Percentiles rank a stretch among this genome's conserved stretches.
Evolutionary conservation across 2,329 filamentous ascomycete genomes (phyloP).

Genomic region (Aureobasidium pullulans): DNA sequence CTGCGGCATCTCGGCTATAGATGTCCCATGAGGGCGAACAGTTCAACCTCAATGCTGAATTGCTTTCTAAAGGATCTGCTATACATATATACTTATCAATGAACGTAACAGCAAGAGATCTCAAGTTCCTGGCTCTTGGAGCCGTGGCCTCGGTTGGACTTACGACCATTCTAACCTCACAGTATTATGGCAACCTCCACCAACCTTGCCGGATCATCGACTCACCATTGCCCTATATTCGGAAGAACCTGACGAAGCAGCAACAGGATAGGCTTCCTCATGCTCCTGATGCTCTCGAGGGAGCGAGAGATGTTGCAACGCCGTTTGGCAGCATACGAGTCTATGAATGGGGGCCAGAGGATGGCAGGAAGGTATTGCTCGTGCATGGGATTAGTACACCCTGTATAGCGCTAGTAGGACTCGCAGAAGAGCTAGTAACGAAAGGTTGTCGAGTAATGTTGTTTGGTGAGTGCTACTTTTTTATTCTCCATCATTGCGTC

Average conservation of each 20-base stretch:
- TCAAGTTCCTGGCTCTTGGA: neutral
- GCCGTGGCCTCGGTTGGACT: neutral
- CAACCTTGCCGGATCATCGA: neutral
- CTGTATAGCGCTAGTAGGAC: constrained; percentile 57
- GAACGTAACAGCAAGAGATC: neutral
- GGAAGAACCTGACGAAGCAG: neutral
- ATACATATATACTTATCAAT: neutral
- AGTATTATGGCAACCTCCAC: neutral
- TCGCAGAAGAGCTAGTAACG: constrained; percentile 58
- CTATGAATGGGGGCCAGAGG: constrained; percentile 72
- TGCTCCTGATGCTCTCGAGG: constrained; percentile 62
- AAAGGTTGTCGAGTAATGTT: constrained; percentile 70
- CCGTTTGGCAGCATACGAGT: constrained; percentile 65
- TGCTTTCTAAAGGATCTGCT: too few species aligned
- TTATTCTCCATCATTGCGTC: too few species aligned
- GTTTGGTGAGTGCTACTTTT: constrained; percentile 47
- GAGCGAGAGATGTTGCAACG: constrained; percentile 59
- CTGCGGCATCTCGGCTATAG: neutral
- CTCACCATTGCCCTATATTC: neutral
- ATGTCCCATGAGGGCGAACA: neutral
- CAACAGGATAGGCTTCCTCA: constrained; percentile 42
- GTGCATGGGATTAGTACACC: constrained; percentile 80
- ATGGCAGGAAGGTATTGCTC: constrained; percentile 64
- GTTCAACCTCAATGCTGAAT: neutral
- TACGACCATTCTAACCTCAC: neutral